Percentiles rank a stretch among this genome's conserved stretches.
These are phyloP conservation scores for Salinomyces thailandicus DNA, from an alignment of 2,329 filamentous ascomycete genomes.

Conservation along the genomic window DNA sequence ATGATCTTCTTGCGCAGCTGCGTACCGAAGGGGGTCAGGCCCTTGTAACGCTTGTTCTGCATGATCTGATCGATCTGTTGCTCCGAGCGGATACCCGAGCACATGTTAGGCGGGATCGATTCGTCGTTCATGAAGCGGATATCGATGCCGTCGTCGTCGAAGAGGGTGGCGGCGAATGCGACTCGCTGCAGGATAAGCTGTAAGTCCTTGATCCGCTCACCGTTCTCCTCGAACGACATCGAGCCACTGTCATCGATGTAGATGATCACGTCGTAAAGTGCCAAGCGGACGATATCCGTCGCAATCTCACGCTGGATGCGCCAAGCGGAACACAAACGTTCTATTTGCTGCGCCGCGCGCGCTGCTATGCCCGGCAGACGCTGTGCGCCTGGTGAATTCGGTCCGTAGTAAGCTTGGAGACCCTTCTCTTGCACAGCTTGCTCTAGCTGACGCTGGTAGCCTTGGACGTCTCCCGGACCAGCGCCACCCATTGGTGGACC, in stretches of 20 bases:
- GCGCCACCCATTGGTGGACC: slow-evolving; percentile 24
- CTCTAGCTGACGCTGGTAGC: slow-evolving; percentile 48
- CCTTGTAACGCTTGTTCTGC: slow-evolving; percentile 50
- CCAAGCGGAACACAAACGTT: slow-evolving; percentile 44
- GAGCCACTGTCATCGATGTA: slow-evolving; percentile 61
- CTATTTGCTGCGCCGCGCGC: slow-evolving; percentile 35
- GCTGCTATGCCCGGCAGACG: slow-evolving; percentile 36
- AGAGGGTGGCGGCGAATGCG: slow-evolving; percentile 55
- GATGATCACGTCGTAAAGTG: slow-evolving; percentile 51
- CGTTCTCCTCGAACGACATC: slow-evolving; percentile 58
- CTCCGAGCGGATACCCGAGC: slow-evolving; percentile 47
- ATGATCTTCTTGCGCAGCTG: slow-evolving; percentile 53
- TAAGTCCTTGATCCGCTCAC: slow-evolving; percentile 56
- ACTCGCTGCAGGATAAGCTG: slow-evolving; percentile 54
- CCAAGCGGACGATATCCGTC: slow-evolving; percentile 52
- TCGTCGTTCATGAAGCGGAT: slow-evolving; percentile 61
- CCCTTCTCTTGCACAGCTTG: slow-evolving; percentile 50
- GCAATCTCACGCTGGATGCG: slow-evolving; percentile 49
- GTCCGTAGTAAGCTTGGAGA: slow-evolving; percentile 49
- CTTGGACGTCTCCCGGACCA: slow-evolving; percentile 35
- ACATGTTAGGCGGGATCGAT: slow-evolving; percentile 32
- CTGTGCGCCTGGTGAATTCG: slow-evolving; percentile 40
- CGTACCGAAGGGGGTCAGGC: slow-evolving; percentile 57
- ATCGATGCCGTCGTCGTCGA: slow-evolving; percentile 57
- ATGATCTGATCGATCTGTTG: slow-evolving; percentile 50